Conservation (phyloP, 2,329 filamentous ascomycete species). For the Microthyrium microscopicum region DNA sequence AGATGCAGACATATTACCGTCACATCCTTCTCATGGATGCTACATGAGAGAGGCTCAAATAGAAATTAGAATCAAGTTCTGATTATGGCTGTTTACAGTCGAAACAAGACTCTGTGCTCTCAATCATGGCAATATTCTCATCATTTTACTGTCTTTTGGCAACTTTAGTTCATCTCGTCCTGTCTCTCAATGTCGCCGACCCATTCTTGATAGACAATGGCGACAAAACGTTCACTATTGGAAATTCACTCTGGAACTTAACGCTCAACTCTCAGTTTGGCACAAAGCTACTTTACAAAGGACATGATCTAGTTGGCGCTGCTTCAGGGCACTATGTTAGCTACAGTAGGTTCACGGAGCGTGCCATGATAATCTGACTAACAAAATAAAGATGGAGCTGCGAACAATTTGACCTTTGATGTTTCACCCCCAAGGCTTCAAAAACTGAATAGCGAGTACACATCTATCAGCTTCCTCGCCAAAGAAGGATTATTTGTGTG, state of each 20-base stretch:
- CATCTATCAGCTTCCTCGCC: constrained; percentile 32
- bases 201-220: constrained; percentile 19
- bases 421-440: constrained; percentile 26
- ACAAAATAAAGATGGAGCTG: constrained; percentile 2
- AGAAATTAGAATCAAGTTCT: too few species aligned
- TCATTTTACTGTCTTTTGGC: too few species aligned
- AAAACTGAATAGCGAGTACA: constrained; percentile 24
- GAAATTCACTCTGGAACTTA: constrained; percentile 26
- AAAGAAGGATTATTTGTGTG: constrained; percentile 34
- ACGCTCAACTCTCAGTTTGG: constrained; percentile 23
- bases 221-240: constrained; percentile 21
- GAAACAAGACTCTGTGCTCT: too few species aligned
- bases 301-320: constrained; percentile 24
- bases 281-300: constrained; percentile 25
- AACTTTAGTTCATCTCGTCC: not conserved
- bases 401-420: constrained; percentile 29
- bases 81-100: too few species aligned
- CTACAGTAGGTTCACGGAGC: constrained; percentile 20
- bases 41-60: too few species aligned
- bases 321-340: constrained; percentile 29
- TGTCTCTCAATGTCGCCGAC: not conserved
- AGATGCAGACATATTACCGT: too few species aligned
- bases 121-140: too few species aligned
- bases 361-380: not conserved
- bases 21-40: too few species aligned